Evolutionary conservation across 2,329 filamentous ascomycete species (phyloP), one percentile per base, ranked within the genome.

Genomic region (Blumeria hordei): DNA sequence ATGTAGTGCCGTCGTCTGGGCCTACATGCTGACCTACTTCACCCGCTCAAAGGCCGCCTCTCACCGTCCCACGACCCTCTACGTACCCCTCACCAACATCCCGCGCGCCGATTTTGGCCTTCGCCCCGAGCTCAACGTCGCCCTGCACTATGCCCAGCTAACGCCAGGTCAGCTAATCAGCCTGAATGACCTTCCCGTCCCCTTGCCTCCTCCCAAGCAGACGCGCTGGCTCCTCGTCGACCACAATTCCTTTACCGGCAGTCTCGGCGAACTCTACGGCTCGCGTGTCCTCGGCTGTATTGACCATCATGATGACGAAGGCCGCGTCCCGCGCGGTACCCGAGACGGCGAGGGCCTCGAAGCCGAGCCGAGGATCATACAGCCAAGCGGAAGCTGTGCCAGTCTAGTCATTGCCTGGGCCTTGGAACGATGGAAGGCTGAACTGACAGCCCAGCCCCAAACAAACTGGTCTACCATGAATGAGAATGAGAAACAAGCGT

Each of bases 221-320:
- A 81, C 82, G 1, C 71, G 70, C 53, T 88, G 83, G 83, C 68
- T 86, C 16, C 70, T 92, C 0, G 83, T 92, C 3, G 85, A 92
- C 67, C 86, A 92, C 70, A 92, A 92, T 64, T 73, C 71, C 0
- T 70, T 86, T 51, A 81, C 81, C 6, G 83, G 83, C 0, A 62
- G 67, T 12, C 69, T 90, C 14, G 75, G 72, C 14, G 67, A 65
- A 39, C 66, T 70, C 14, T 85, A 78, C 62, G 67, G 68, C 0
- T 58, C 63, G 3, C 69, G 70, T 8, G 74, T 88, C 0, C 67
- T 72, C 4, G 83, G 81, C 3, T 81, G 81, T 59, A 75, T 92
- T 55, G 85, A 92, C 66, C 85, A 92, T 67, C 86, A 92, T 64
- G 79, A 76, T 0, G 85, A 92, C 58, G 85, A 92, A 62, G 66